phyloP scores from a whole-genome alignment of 1,284 basidiomycete genomes.

The Stygiomarasmius scandens region DNA sequence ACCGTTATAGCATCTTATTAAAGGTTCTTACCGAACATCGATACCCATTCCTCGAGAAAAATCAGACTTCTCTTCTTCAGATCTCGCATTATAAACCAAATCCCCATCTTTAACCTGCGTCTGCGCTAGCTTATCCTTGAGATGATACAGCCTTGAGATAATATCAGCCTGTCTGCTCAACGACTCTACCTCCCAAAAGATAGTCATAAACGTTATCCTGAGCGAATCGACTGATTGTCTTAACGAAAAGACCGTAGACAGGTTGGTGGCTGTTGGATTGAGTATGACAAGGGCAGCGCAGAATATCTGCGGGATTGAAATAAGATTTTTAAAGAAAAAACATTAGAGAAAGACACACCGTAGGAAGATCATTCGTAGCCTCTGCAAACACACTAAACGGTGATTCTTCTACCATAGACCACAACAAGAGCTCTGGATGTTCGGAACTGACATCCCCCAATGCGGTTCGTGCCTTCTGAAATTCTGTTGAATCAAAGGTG shows the following conservation, averaged over 20 bases:
- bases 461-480: constrained; percentile 27
- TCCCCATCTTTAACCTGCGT: constrained; percentile 27
- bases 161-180: background rate
- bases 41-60: constrained; percentile 34
- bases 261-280: constrained; percentile 27
- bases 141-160: constrained; percentile 12
- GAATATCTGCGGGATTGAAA: constrained; percentile 31
- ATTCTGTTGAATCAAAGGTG: constrained; percentile 26
- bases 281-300: constrained; percentile 33
- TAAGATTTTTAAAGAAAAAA: background rate
- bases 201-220: constrained; percentile 15
- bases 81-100: constrained; percentile 5
- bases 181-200: constrained; percentile 18
- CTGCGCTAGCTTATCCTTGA: constrained; percentile 8
- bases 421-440: constrained; percentile 23
- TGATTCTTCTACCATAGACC: constrained; percentile 14
- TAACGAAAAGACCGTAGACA: background rate
- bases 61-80: constrained; percentile 24
- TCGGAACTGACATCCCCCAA: constrained; percentile 30
- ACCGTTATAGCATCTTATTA: background rate
- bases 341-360: constrained; percentile 21
- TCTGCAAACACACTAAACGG: constrained; percentile 15
- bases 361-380: constrained; percentile 32
- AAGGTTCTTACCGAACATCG: constrained; percentile 33
- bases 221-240: background rate